Evolutionary conservation across 495 filamentous ascomycete genomes (phyloP), one percentile per base, ranked within the genome.

Genomic region (Hypoxylon intermedium): DNA sequence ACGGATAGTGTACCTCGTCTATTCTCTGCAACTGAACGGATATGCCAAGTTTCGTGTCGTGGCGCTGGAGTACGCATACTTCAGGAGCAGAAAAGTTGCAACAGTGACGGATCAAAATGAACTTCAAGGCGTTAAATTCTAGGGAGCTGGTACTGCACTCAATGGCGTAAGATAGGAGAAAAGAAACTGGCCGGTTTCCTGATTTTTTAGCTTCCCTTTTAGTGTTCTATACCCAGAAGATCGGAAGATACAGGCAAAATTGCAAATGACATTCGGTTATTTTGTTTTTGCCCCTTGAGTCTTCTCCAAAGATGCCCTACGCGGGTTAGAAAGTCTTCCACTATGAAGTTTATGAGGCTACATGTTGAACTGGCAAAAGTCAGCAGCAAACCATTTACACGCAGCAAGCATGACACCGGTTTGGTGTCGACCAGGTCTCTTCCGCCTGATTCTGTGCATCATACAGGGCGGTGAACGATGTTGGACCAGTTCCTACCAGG

Each of bases 81-180:
- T n/a, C n/a, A n/a, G n/a, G n/a, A n/a, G n/a, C n/a, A n/a, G n/a
- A n/a, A n/a, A n/a, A n/a, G n/a, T n/a, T n/a, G n/a, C n/a, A n/a
- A n/a, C n/a, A n/a, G n/a, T n/a, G n/a, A n/a, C n/a, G n/a, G n/a
- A 37, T 6, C 9, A 15, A 13, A 30, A 7, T 13, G 33, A 38
- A 34, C 24, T 53, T 37, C 33, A 5, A 19, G 48, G 53, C 52
- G 55, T 58, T 57, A 31, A 6, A 41, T 53, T 58, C 48, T 54
- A 60, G 49, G 41, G 50, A 21, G 20, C 44, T 65, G 51, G 56
- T 24, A 48, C 60, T 65, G 62, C 52, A 65, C 50, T 43, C 34
- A 45, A 64, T 34, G 60, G 60, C 60, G 60, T 51, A 64, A 53
- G 65, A 64, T 56, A 68, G 53, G 41, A 48, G 45, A 49, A 62